phyloP scores from a whole-genome alignment of 441 rosid genomes.

The Mallotus repandus region DNA sequence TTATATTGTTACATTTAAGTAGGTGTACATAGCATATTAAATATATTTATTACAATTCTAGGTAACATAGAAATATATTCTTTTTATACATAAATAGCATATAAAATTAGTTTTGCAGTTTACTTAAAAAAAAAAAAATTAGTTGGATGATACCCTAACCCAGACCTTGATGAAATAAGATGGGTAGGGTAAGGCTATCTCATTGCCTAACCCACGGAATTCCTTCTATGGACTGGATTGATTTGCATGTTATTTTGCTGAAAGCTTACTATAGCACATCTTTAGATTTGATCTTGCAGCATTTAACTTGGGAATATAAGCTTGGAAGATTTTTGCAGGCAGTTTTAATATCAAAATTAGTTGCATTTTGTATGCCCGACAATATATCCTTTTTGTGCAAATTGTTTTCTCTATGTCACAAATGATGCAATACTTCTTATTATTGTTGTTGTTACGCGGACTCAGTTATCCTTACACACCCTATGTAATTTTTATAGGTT shows the following conservation, averaged over 20 bases:
- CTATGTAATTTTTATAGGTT: constrained; percentile 37
- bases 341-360: not conserved
- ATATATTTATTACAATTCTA: no score
- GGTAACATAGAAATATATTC: no score
- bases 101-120: no score
- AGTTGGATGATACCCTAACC: no score
- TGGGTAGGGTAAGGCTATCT: no score
- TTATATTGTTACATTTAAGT: no score
- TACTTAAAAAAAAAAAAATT: no score
- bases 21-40: no score
- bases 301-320: not conserved
- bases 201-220: no score
- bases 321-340: not conserved
- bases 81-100: no score
- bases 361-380: not conserved
- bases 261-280: not conserved
- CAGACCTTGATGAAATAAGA: no score
- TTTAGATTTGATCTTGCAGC: not conserved
- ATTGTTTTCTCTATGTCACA: not conserved
- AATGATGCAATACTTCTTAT: not conserved
- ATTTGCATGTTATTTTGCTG: not conserved
- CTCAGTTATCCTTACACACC: not conserved
- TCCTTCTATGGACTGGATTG: no score
- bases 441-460: not conserved
- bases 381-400: not conserved